Percentiles rank a stretch among this genome's conserved stretches.
These are phyloP conservation scores for Elaeagnus macrophylla DNA, from an alignment of 306 rosid genomes.

Conservation along the genomic window DNA sequence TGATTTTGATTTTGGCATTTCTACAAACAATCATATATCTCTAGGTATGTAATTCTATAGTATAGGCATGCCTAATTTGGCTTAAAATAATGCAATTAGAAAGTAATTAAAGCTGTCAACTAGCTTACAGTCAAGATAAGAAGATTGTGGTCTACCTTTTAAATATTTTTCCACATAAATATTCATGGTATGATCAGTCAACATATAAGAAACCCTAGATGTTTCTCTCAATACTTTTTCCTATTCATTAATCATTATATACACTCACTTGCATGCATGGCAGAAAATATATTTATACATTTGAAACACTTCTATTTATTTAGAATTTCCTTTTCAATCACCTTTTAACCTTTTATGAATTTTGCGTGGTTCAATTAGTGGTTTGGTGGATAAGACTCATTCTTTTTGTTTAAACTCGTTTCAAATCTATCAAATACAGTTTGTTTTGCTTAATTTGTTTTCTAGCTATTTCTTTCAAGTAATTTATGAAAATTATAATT, in stretches of 20 bases:
- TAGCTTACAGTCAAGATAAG: too few species aligned
- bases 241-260: not conserved
- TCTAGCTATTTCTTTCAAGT: not conserved
- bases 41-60: too few species aligned
- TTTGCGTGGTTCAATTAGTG: not conserved
- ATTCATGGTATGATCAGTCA: too few species aligned
- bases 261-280: slow-evolving; percentile 17
- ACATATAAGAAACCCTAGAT: too few species aligned
- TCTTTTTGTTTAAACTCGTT: too few species aligned
- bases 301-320: not conserved
- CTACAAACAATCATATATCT: not conserved
- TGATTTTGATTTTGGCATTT: not conserved
- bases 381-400: too few species aligned
- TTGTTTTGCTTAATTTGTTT: not conserved
- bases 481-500: slow-evolving; percentile 5
- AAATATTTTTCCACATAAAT: too few species aligned
- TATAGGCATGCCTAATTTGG: too few species aligned
- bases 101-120: too few species aligned
- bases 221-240: not conserved
- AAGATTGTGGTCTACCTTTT: too few species aligned
- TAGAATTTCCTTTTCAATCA: not conserved
- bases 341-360: slow-evolving; percentile 19
- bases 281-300: slow-evolving; percentile 1
- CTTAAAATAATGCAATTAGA: too few species aligned
- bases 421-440: not conserved